Base-by-base conservation (phyloP, 73 alveolate genomes). In the Diophrys appendiculata region DNA sequence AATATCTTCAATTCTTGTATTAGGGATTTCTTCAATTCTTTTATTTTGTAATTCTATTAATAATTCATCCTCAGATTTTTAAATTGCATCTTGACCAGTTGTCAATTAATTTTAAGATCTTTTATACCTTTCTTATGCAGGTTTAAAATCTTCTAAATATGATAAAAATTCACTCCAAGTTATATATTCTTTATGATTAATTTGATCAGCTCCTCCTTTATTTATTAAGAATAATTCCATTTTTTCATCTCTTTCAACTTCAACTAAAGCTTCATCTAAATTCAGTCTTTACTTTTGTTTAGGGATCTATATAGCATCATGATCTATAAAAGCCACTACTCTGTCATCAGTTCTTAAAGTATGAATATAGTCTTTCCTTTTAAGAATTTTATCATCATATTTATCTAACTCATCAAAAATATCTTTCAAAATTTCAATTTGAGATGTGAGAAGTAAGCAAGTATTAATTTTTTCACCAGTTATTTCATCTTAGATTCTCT, bases 181-280 rank as follows among this genome's bases (percentile, higher is more conserved):
- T 0, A 88, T 70, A 79, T 34, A 82, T 71, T 83, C 92, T 52
- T 88, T 83, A 54, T 77, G 95, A 77, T 88, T 87, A 18, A 52
- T 69, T 22, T 76, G 27, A 23, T 27, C 53, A 32, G 67, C 76
- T 13, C 33, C 65, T 11, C 52, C 54, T 11, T 68, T 52, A 68
- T 68, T 78, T 22, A 82, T 28, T 24, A 64, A 8, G 24, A 73
- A 52, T 2, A 54, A 8, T 43, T 78, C 87, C 33, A 34, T 64
- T 29, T n/a, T 35, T 56, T 85, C 87, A 25, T 78, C 92, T 34
- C 74, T 81, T 83, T 88, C 92, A 26, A 88, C 68, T 31, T 80
- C 90, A 28, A 54, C 24, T 11, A 88, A 65, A 25, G 72, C 78
- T 32, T 83, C 85, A 33, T 82, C 90, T 3, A 87, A 60, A 0